Percentiles rank a stretch among this genome's conserved stretches.
Conservation (phyloP, 2,329 filamentous ascomycete species). For the Xenosphaeropsis pyriputrescens region DNA sequence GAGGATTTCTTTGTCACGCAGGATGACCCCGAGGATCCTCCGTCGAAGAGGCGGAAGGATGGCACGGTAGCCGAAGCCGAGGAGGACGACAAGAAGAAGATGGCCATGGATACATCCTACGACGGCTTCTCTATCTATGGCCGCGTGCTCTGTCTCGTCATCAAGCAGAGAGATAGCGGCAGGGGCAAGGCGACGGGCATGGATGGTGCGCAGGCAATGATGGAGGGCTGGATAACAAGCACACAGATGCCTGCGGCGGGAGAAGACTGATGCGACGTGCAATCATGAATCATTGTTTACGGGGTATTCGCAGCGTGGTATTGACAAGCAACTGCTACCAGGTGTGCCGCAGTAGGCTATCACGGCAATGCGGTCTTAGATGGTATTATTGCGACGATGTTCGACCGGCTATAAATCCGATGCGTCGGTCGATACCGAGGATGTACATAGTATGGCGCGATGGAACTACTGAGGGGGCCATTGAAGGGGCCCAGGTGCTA, state of each 20-base stretch:
- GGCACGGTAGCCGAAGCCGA: slow-evolving; percentile 18
- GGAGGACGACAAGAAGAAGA: slow-evolving; percentile 75
- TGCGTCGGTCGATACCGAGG: no score
- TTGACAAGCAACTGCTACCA: no score
- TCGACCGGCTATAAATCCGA: no score
- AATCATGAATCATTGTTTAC: no score
- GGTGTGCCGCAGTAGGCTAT: no score
- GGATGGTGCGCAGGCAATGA: slow-evolving; percentile 41
- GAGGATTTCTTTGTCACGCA: slow-evolving; percentile 11
- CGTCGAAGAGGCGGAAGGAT: slow-evolving; percentile 30
- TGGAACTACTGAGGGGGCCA: no score
- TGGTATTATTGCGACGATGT: no score
- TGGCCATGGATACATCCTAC: slow-evolving; percentile 74
- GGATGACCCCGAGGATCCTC: slow-evolving; percentile 17
- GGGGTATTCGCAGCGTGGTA: no score
- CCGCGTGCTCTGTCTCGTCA: slow-evolving; percentile 77
- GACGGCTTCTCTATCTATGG: slow-evolving; percentile 95
- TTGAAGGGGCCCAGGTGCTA: no score
- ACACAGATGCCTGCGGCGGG: slow-evolving; percentile 42
- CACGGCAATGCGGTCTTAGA: no score
- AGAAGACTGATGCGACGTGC: slow-evolving; percentile 5
- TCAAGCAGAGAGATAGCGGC: slow-evolving; percentile 55
- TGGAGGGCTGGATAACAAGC: slow-evolving; percentile 75
- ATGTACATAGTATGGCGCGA: no score
- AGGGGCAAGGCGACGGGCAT: slow-evolving; percentile 20